Conservation (phyloP, 371 early-diverging fungal genomes). For the Mortierella sp. region DNA sequence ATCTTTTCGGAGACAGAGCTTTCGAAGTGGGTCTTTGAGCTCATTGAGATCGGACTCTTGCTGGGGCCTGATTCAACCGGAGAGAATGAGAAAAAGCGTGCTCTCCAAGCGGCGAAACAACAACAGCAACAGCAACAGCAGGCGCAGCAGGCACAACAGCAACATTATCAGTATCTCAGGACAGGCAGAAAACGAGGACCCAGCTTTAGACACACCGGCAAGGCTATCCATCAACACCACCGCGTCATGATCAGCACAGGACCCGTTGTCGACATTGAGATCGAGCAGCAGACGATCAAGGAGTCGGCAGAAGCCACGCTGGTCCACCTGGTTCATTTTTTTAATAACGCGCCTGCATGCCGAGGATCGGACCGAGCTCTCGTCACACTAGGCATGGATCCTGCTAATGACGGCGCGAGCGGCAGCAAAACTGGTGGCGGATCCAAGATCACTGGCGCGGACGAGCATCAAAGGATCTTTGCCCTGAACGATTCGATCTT, state of each 20-base stretch:
- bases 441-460: constrained; percentile 10
- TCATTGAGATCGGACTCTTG: constrained; percentile 64
- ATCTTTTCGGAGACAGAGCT: constrained; percentile 75
- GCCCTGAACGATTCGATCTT: constrained; percentile 58
- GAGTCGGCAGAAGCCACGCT: constrained; percentile 53
- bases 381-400: constrained; percentile 33
- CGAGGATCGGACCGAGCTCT: constrained; percentile 19
- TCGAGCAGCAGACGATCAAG: constrained; percentile 40
- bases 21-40: constrained; percentile 78
- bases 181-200: constrained; percentile 32
- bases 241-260: constrained; percentile 39
- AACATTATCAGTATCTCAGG: constrained; percentile 5
- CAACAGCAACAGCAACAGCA: constrained; percentile 29
- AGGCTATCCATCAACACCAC: constrained; percentile 44
- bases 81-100: constrained; percentile 37
- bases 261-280: constrained; percentile 22
- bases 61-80: constrained; percentile 58
- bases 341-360: constrained; percentile 27
- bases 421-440: constrained; percentile 2
- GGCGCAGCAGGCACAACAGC: constrained; percentile 15
- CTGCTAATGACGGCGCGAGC: constrained; percentile 7
- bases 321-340: constrained; percentile 45
- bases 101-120: constrained; percentile 30
- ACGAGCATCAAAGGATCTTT: constrained; percentile 47
- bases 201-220: constrained; percentile 37